Evolutionary conservation across 768 basidiomycete species (phyloP).

Genomic region (Russula sp.): DNA sequence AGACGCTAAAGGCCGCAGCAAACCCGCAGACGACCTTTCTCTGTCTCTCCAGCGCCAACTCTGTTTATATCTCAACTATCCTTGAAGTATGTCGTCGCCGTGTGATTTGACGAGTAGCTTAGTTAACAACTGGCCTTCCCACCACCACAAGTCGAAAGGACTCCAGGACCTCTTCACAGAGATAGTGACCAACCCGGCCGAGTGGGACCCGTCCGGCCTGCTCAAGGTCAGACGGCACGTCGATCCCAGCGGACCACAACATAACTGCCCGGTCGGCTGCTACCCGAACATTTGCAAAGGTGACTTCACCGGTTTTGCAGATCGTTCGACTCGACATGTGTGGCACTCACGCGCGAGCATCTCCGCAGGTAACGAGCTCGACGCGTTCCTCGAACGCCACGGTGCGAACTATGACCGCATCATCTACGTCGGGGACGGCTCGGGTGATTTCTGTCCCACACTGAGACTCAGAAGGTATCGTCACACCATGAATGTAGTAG

Average conservation of each 20-base stretch:
- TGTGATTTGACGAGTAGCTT: background rate
- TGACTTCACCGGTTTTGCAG: background rate
- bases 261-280: slow-evolving; percentile 82
- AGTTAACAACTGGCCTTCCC: background rate
- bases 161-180: slow-evolving; percentile 69
- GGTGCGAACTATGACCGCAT: slow-evolving; percentile 64
- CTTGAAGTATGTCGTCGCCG: slow-evolving; percentile 51
- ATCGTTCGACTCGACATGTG: background rate
- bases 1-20: slow-evolving; percentile 56
- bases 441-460: slow-evolving; percentile 93
- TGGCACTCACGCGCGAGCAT: background rate
- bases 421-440: slow-evolving; percentile 90
- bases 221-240: slow-evolving; percentile 73
- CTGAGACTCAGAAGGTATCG: slow-evolving; percentile 68
- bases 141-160: slow-evolving; percentile 54
- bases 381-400: slow-evolving; percentile 63
- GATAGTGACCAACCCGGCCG: slow-evolving; percentile 89
- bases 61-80: slow-evolving; percentile 86
- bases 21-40: slow-evolving; percentile 73
- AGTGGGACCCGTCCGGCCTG: slow-evolving; percentile 65
- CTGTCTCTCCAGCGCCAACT: slow-evolving; percentile 92
- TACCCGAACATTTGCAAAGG: slow-evolving; percentile 97
- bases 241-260: slow-evolving; percentile 71
- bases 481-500: background rate
- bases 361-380: slow-evolving; percentile 79